Evolutionary conservation across 2,329 filamentous ascomycete species (phyloP).

Genomic region (Paracorniculantispora psalliotae): DNA sequence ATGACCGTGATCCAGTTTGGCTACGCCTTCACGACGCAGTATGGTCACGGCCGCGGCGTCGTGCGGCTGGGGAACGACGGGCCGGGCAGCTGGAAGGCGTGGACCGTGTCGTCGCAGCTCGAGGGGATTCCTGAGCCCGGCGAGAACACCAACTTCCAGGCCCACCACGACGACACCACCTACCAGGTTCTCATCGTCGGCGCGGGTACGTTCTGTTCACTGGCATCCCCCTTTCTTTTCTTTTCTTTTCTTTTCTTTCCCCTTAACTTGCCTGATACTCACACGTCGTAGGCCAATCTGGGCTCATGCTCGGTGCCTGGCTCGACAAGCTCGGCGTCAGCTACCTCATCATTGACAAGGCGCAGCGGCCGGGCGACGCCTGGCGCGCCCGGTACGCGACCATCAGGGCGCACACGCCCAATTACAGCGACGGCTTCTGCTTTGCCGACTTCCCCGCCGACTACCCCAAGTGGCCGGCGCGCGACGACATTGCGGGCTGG

Average conservation of each 20-base stretch:
- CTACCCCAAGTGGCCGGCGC: constrained; percentile 31
- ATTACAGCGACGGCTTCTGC: constrained; percentile 21
- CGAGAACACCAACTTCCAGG: constrained; percentile 7
- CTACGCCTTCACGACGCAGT: constrained; percentile 18
- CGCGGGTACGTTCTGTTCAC: constrained; percentile 24
- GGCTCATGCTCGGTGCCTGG: constrained; percentile 33
- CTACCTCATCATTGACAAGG: constrained; percentile 39
- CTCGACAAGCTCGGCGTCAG: constrained; percentile 24
- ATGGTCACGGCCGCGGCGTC: constrained; percentile 19
- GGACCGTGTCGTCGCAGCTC: constrained; percentile 22
- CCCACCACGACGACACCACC: constrained; percentile 25
- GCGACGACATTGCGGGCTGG: constrained; percentile 44
- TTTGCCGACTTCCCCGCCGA: constrained; percentile 22
- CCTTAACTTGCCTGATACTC: too few relatives aligned
- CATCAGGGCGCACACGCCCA: constrained; percentile 20
- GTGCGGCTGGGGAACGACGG: constrained; percentile 18
- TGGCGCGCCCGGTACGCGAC: constrained; percentile 44
- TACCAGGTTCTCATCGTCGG: constrained; percentile 37
- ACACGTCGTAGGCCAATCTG: constrained; percentile 33
- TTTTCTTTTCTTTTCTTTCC: not conserved
- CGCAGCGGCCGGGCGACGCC: constrained; percentile 41
- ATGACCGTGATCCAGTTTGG: constrained; percentile 18
- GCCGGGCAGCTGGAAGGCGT: constrained; percentile 20
- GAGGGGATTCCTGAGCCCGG: constrained; percentile 19
- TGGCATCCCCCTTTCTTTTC: too few relatives aligned